Conservation (phyloP, 257 asterid species). For the Gardenia jasminoides region DNA sequence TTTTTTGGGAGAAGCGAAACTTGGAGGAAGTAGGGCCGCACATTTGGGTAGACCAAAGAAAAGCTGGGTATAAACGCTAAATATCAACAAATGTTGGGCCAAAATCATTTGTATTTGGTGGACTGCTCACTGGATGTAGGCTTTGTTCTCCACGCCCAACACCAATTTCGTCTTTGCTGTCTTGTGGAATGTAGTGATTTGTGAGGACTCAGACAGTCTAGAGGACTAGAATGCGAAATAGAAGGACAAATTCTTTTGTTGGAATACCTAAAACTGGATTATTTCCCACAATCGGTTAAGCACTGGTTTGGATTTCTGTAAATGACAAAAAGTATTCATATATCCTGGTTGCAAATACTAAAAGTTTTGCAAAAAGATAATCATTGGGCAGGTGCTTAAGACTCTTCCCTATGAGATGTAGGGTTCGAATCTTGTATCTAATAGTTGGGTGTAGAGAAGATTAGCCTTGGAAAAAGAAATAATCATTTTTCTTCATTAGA, state of each 20-base stretch:
- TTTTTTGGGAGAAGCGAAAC: constrained; percentile 7
- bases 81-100: background rate
- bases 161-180: background rate
- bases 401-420: too few relatives aligned
- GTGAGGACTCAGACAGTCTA: background rate
- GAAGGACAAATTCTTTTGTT: background rate
- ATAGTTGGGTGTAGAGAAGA: too few relatives aligned
- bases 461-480: too few relatives aligned
- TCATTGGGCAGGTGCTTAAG: too few relatives aligned
- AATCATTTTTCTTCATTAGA: too few relatives aligned
- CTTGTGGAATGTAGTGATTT: background rate
- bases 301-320: background rate
- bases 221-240: background rate
- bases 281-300: too few relatives aligned
- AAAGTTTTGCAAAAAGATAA: too few relatives aligned
- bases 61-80: background rate
- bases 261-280: background rate
- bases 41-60: background rate
- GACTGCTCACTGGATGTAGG: background rate
- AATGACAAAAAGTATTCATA: background rate
- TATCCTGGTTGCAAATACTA: background rate
- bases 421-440: too few relatives aligned
- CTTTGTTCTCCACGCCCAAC: background rate
- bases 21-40: constrained; percentile 22
- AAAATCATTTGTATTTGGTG: background rate